A percentile compares a stretch with the other conserved stretches of the same genome.
Evolutionary conservation across 495 filamentous ascomycete species (phyloP).

Genomic region (Pseudevernia furfuracea): DNA sequence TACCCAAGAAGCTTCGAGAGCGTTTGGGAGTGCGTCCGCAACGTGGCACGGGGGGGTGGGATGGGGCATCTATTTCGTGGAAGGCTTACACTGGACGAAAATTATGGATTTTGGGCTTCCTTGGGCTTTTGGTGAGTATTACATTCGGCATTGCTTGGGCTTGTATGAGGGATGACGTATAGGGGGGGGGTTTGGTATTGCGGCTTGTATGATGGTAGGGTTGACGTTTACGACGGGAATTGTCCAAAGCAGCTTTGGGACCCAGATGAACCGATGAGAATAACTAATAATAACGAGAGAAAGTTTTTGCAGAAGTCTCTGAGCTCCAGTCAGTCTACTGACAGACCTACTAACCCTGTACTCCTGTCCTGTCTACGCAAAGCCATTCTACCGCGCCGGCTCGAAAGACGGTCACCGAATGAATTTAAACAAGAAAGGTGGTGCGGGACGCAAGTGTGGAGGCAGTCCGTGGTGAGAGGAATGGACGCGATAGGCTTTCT

Average conservation of each 20-base stretch:
- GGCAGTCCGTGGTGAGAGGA: too few relatives aligned
- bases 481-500: too few relatives aligned
- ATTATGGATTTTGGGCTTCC: slow-evolving; percentile 8
- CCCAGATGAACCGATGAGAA: neutral
- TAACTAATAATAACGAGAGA: too few relatives aligned
- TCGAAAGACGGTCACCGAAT: too few relatives aligned
- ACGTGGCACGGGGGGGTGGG: slow-evolving; percentile 12
- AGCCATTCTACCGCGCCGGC: too few relatives aligned
- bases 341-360: too few relatives aligned
- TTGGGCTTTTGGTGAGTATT: slow-evolving; percentile 3
- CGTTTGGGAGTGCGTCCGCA: slow-evolving; percentile 13
- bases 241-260: slow-evolving; percentile 16
- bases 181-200: slow-evolving; percentile 22
- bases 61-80: slow-evolving; percentile 22
- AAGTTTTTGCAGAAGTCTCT: too few relatives aligned
- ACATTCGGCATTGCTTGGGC: slow-evolving; percentile 16
- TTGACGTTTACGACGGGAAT: slow-evolving; percentile 11
- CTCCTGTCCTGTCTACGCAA: too few relatives aligned
- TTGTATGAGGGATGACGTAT: slow-evolving; percentile 13
- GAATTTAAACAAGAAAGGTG: too few relatives aligned
- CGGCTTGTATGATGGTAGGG: slow-evolving; percentile 10
- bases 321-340: too few relatives aligned
- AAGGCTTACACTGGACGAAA: slow-evolving; percentile 15
- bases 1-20: slow-evolving; percentile 16
- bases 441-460: too few relatives aligned